Percentiles rank a stretch among this genome's conserved stretches.
These are phyloP conservation scores for Rhizopogon rudus DNA, from an alignment of 768 basidiomycete species.

Conservation along the genomic window DNA sequence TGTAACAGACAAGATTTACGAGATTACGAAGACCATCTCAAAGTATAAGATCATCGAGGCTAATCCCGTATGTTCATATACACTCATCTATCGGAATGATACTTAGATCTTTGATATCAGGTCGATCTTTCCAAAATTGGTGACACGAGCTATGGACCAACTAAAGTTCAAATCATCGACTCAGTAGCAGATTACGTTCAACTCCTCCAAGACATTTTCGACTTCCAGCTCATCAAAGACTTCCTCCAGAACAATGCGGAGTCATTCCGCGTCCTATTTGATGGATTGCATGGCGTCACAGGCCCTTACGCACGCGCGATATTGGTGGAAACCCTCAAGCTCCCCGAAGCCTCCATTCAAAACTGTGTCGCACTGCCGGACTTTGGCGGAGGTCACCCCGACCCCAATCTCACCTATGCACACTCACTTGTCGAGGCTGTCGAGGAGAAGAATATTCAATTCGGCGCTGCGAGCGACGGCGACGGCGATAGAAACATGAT, in stretches of 20 bases:
- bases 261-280: slow-evolving; percentile 86
- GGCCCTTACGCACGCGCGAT: slow-evolving; percentile 93
- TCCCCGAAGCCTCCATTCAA: slow-evolving; percentile 77
- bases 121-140: slow-evolving; percentile 84
- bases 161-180: slow-evolving; percentile 88
- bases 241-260: slow-evolving; percentile 71
- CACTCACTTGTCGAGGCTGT: slow-evolving; percentile 91
- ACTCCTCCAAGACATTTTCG: slow-evolving; percentile 86
- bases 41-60: slow-evolving; percentile 83
- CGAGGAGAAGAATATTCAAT: slow-evolving; percentile 78
- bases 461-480: slow-evolving; percentile 96
- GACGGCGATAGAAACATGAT: slow-evolving; percentile 99
- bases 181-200: slow-evolving; percentile 85
- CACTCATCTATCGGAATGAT: background rate
- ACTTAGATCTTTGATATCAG: slow-evolving; percentile 29
- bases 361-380: slow-evolving; percentile 90
- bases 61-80: slow-evolving; percentile 51
- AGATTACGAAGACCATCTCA: slow-evolving; percentile 81
- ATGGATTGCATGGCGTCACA: slow-evolving; percentile 94
- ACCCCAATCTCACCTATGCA: slow-evolving; percentile 97
- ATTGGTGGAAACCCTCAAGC: slow-evolving; percentile 76
- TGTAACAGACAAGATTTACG: slow-evolving; percentile 94
- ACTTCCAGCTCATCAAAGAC: slow-evolving; percentile 85
- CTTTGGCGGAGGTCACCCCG: slow-evolving; percentile 97
- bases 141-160: slow-evolving; percentile 73